Conservation (phyloP, 2,329 filamentous ascomycete genomes). For the Aspergillus uvarum region DNA sequence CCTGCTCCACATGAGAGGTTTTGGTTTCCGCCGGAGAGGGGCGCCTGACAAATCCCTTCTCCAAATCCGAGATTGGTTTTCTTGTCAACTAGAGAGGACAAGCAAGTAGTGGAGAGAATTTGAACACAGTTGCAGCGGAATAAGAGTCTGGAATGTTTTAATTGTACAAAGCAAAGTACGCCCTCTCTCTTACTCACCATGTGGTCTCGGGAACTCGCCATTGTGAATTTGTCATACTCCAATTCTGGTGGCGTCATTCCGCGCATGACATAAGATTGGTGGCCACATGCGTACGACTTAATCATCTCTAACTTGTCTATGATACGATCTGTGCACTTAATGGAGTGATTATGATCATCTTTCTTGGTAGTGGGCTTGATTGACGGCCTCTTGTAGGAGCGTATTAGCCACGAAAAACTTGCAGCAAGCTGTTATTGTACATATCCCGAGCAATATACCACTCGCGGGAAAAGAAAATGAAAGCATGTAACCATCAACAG, state of each 20-base stretch:
- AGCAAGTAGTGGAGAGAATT: neutral
- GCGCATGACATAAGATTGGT: conserved; percentile 6
- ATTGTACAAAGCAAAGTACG: neutral
- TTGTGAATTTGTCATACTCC: conserved; percentile 3
- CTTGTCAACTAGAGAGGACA: neutral
- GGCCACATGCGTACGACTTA: neutral
- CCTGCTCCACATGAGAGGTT: neutral
- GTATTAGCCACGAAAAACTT: neutral
- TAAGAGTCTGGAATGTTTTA: neutral
- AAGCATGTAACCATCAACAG: conserved; percentile 10
- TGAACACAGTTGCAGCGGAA: neutral
- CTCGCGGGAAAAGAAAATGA: conserved; percentile 13
- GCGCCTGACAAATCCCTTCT: neutral
- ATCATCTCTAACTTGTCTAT: neutral
- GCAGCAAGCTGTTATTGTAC: conserved; percentile 29
- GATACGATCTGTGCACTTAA: neutral
- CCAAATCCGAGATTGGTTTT: neutral
- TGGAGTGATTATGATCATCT: neutral
- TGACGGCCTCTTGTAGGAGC: neutral
- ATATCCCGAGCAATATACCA: conserved; percentile 25
- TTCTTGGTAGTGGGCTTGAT: neutral
- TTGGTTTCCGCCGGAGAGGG: neutral
- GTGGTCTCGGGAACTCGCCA: neutral
- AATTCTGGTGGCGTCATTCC: conserved; percentile 5
- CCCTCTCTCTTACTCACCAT: neutral